Evolutionary conservation across 2,329 filamentous ascomycete genomes (phyloP), one percentile per base, ranked within the genome.

Genomic region (Aureobasidium leucospermi): DNA sequence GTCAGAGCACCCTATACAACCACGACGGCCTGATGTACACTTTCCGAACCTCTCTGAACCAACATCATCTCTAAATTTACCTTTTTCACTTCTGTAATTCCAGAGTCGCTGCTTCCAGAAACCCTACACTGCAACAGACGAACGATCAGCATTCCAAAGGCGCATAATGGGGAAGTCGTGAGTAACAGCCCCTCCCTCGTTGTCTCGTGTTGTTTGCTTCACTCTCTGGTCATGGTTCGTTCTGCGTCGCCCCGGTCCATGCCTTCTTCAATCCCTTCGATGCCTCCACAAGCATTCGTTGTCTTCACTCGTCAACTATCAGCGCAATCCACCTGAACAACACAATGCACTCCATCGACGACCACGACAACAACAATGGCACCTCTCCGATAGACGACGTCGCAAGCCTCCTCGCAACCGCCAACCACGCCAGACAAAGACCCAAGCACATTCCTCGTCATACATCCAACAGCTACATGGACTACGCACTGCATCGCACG

Each of bases 351-450:
- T 15, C 46, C 6, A 47, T 36, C 42, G 32, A 59, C 38, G 38
- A 59, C n/a, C 38, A 43, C 16, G 43, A 32, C 13, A 29, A 59
- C 10, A 16, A 38, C 8, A 23, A 15, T 9, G 10, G 4, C 15
- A 23, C 39, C 31, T 39, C 51, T 16, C 28, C 52, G 11, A 23
- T 41, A 13, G 38, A 48, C 29, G 57, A 53, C 4, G 39, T 38
- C 19, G 13, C 36, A n/a, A n/a, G 11, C 34, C 15, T 15, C 28
- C 59, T 48, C 11, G 34, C 34, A 6, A 42, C 51, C 11, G 36
- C 65, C 65, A 71, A 72, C 46, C 61, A 67, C 58, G 71, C 70
- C n/a, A 65, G 71, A 49, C 62, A 63, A 39, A 68, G 70, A 57
- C 70, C 69, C 8, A 67, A 63, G 58, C 68, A 65, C 49, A 68